phyloP scores from a whole-genome alignment of 73 alveolate genomes.

The Paramecium caudatum region DNA sequence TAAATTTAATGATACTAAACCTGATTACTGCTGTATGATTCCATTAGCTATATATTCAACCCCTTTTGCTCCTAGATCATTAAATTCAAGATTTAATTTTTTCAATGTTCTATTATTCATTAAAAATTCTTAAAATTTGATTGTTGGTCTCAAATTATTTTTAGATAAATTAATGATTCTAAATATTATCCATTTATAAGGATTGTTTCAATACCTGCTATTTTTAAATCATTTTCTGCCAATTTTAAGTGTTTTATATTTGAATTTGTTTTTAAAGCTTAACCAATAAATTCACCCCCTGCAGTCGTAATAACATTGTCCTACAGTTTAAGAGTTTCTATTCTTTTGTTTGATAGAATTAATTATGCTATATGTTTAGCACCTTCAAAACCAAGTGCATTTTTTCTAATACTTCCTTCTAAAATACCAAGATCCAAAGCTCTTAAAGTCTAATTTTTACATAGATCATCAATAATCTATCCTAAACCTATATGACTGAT shows the following conservation, averaged over 20 bases:
- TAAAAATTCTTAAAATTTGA: constrained; percentile 87
- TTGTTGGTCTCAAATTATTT: constrained; percentile 91
- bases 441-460: constrained; percentile 86
- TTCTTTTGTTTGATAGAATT: constrained; percentile 87
- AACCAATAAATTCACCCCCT: constrained; percentile 98
- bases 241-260: constrained; percentile 88
- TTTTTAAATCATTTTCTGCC: constrained; percentile 95
- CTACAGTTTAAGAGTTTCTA: constrained; percentile 90
- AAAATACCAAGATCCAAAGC: constrained; percentile 94
- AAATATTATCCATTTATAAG: constrained; percentile 89
- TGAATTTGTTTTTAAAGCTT: constrained; percentile 93
- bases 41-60: constrained; percentile 95
- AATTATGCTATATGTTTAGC: constrained; percentile 95
- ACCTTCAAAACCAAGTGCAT: constrained; percentile 96
- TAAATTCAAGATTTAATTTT: constrained; percentile 91
- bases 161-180: constrained; percentile 89
- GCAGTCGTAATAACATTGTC: constrained; percentile 97
- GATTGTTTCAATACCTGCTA: constrained; percentile 97
- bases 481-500: constrained; percentile 96
- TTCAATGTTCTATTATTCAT: constrained; percentile 82
- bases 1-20: constrained; percentile 79
- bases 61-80: constrained; percentile 96
- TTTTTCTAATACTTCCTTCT: constrained; percentile 96
- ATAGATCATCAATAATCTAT: constrained; percentile 92
- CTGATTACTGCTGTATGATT: constrained; percentile 61